Conservation (phyloP, 2,329 filamentous ascomycete species). For the Elsinoe fawcettii region DNA sequence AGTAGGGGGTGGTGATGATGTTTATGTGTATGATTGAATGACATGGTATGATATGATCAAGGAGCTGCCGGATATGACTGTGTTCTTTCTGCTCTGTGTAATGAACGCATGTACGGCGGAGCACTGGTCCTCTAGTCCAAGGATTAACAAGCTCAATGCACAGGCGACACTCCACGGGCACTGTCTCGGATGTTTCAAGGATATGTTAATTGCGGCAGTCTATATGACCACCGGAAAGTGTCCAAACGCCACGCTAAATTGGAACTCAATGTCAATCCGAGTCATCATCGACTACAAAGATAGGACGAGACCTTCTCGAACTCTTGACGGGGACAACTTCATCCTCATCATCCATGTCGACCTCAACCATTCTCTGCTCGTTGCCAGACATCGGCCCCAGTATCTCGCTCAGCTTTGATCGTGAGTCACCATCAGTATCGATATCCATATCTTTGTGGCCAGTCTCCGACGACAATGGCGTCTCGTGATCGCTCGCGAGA, state of each 20-base stretch:
- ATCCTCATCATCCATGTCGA: conserved; percentile 17
- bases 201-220: too few relatives aligned
- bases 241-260: conserved; percentile 9
- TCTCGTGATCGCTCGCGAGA: conserved; percentile 18
- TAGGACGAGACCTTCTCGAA: conserved; percentile 15
- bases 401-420: not conserved
- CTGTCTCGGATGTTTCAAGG: too few relatives aligned
- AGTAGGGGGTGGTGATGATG: too few relatives aligned
- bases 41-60: too few relatives aligned
- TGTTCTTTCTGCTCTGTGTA: too few relatives aligned
- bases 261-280: conserved; percentile 18
- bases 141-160: too few relatives aligned
- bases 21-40: too few relatives aligned
- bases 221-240: too few relatives aligned
- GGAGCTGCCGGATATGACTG: too few relatives aligned
- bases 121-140: too few relatives aligned
- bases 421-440: not conserved
- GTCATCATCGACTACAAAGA: conserved; percentile 20
- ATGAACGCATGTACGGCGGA: too few relatives aligned
- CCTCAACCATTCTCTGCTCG: conserved; percentile 1
- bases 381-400: not conserved
- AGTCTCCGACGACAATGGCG: conserved; percentile 13
- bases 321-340: conserved; percentile 14
- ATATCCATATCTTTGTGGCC: not conserved
- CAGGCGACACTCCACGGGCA: too few relatives aligned